Evolutionary conservation across 768 basidiomycete genomes (phyloP).

Genomic region (Infundibulicybe gibba): DNA sequence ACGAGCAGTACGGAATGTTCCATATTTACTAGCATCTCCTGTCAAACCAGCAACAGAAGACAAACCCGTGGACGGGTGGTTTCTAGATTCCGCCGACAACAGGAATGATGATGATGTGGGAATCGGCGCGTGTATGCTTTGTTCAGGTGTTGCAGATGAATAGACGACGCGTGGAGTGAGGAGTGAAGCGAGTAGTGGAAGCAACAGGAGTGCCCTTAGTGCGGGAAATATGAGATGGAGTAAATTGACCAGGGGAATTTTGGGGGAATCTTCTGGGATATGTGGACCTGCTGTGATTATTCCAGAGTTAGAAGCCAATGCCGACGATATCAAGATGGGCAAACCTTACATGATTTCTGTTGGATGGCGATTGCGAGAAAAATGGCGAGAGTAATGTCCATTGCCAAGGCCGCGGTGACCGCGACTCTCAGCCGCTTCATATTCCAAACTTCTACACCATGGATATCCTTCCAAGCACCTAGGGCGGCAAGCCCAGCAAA

Average conservation of each 20-base stretch:
- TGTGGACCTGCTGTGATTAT: constrained; percentile 14
- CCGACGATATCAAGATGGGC: constrained; percentile 7
- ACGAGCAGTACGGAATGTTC: constrained; percentile 59
- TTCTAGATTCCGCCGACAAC: constrained; percentile 43
- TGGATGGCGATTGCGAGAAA: constrained; percentile 44
- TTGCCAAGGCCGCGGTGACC: constrained; percentile 45
- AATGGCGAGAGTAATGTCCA: constrained; percentile 60
- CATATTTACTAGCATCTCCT: constrained; percentile 59
- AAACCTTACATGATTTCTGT: constrained; percentile 26
- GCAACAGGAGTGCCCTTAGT: constrained; percentile 61
- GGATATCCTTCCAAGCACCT: constrained; percentile 77
- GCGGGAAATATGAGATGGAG: constrained; percentile 50
- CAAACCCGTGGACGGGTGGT: constrained; percentile 48
- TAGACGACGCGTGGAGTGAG: constrained; percentile 65
- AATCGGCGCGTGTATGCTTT: constrained; percentile 31
- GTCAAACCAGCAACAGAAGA: constrained; percentile 37
- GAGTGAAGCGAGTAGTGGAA: constrained; percentile 58
- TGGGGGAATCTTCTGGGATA: constrained; percentile 22
- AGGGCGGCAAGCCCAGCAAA: constrained; percentile 71
- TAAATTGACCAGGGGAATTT: constrained; percentile 22
- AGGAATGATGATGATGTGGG: constrained; percentile 52
- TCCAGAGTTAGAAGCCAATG: constrained; percentile 10
- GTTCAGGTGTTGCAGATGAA: constrained; percentile 41
- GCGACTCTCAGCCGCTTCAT: constrained; percentile 53
- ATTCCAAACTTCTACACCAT: constrained; percentile 67